These are phyloP conservation scores for Flaveria sonorensis DNA, from an alignment of 129 eudicot genomes.

Conservation along the genomic window DNA sequence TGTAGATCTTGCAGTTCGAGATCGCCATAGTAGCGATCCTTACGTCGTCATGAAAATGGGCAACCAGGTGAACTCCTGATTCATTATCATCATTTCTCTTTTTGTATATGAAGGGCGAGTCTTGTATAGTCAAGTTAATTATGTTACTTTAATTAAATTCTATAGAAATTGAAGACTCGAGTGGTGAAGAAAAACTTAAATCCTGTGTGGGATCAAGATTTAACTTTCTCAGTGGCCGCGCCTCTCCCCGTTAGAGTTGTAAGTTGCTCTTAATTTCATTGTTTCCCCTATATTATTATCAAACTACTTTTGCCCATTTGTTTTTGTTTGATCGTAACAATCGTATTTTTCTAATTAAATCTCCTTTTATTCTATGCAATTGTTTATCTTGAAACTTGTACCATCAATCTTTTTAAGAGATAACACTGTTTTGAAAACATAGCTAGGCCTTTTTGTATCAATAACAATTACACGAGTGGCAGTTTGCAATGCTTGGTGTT, in stretches of 20 bases:
- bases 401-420: too few species aligned
- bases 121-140: too few species aligned
- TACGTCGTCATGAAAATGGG: conserved; percentile 55
- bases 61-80: conserved; percentile 43
- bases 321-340: too few species aligned
- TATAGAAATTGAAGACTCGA: neutral
- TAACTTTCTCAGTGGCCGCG: conserved; percentile 58
- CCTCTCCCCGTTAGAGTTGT: conserved; percentile 63
- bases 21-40: conserved; percentile 65
- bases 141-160: neutral
- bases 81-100: too few species aligned
- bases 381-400: too few species aligned
- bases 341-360: too few species aligned
- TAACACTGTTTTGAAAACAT: too few species aligned
- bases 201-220: conserved; percentile 84
- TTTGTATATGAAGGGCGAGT: too few species aligned
- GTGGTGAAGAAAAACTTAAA: conserved; percentile 20
- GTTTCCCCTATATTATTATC: neutral
- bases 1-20: conserved; percentile 64
- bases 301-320: neutral
- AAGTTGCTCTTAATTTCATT: conserved; percentile 26
- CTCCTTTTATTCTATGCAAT: too few species aligned
- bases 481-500: too few species aligned
- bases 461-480: too few species aligned
- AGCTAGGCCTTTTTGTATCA: too few species aligned